Evolutionary conservation across 441 rosid species (phyloP), one percentile per base, ranked within the genome.

Genomic region (Raphanus hybrid): DNA sequence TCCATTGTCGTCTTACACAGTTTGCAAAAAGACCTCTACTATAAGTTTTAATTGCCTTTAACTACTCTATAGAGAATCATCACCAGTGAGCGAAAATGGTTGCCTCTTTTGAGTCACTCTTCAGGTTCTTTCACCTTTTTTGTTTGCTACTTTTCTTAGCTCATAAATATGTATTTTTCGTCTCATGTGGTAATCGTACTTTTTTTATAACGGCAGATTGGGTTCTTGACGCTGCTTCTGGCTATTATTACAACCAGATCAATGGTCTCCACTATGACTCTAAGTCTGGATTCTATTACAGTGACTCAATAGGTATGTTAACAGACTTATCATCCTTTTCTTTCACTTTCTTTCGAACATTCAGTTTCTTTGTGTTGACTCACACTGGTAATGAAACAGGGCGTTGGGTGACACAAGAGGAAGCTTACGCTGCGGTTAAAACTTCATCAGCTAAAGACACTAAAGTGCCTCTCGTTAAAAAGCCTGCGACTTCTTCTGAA

Each of bases 271-370:
- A 80, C 78, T 87, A 86, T 57, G 98, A 95, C 78, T 85, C 96
- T 43, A 87, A 92, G 66, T 95, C 98, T 2, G 94, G 98, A 73
- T 95, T 95, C 80, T 92, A 92, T 84, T 91, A 87, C 78, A 84
- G 93, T 59, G 99, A 92, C 77, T 69, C 88, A 27, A 86, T 95
- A 85, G 99, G 97, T 90, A 89, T 27, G 78, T 52, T 18, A 18
- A 18, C 18, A 18, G 18, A 18, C 0, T 18, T 18, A 18, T 18
- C 18, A 18, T 18, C 18, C 18, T 18, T 18, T 10, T 8, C 11
- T 32, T 12, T 18, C 5, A 10, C 39, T 58, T 10, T 1, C 11
- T 12, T 4, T 12, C 2, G 2, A 1, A 14, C 45, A n/a, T 15
- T n/a, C 39, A 26, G 2, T 69, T 68, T 55, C 11, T 52, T 43